Evolutionary conservation across 148 eudicot genomes (phyloP), one percentile per base, ranked within the genome.

Genomic region (Salicornia ramosissima): DNA sequence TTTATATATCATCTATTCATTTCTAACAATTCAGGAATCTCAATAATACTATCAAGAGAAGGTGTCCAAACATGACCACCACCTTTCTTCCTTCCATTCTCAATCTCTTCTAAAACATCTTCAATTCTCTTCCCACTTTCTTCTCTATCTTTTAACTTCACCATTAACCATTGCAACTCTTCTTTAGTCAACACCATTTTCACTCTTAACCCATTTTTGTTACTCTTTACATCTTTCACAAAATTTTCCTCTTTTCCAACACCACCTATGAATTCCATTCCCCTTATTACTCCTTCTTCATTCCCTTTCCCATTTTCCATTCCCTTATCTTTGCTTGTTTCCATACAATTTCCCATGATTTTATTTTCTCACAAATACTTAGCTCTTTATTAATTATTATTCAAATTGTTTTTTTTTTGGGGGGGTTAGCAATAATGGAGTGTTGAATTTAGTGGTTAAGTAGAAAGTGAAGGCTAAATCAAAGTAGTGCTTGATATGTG

Each of bases 171-270:
- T 53, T 84, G 88, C 21, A 90, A 42, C 72, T 90, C 96, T 43
- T 87, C 96, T 79, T 85, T 90, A n/a, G 92, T 82, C 52, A 90
- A 70, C 57, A 90, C 90, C 72, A 90, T 69, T 70, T 90, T 90
- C 34, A 90, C 78, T 73, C 92, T 87, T 74, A 80, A 67, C 6
- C 79, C 77, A 29, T 66, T 72, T 22, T 56, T 31, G 0, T 61
- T 66, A 0, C 31, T 67, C 40, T 40, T 64, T 18, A 70, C 70
- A 43, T 64, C 70, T n/a, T 76, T 76, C 19, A 63, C 77, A 57
- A 51, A 43, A 19, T 61, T 43, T 15, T 64, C 75, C 42, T 58
- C 77, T 36, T 67, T 67, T 4, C n/a, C n/a, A n/a, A n/a, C n/a
- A n/a, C n/a, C n/a, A n/a, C 64, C 57, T 1, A 34, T 65, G 8